Conservation (phyloP, 2,329 filamentous ascomycete species). For the Plenodomus tracheiphilus region DNA sequence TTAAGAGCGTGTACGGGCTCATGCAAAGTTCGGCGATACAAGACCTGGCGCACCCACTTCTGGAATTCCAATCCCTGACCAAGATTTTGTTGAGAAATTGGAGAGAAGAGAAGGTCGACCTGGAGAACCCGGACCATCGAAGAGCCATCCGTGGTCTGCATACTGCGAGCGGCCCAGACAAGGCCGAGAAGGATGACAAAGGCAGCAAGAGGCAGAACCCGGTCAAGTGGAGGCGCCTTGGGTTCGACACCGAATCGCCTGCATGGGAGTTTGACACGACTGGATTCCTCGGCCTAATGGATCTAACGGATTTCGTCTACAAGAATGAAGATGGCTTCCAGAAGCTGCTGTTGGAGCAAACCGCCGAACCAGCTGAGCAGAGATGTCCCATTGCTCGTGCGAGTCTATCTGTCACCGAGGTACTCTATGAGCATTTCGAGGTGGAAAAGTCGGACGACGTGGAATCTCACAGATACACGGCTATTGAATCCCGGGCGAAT, state of each 20-base stretch:
- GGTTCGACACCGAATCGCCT: conserved; percentile 89
- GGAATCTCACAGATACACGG: conserved; percentile 74
- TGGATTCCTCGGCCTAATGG: conserved; percentile 96
- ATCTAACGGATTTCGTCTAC: conserved; percentile 88
- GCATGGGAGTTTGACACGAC: conserved; percentile 81
- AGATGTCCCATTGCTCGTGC: conserved; percentile 86
- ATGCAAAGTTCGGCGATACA: conserved; percentile 95
- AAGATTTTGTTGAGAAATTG: conserved; percentile 87
- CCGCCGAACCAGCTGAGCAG: conserved; percentile 68
- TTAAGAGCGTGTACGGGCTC: conserved; percentile 83
- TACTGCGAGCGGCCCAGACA: conserved; percentile 75
- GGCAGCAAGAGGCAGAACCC: conserved; percentile 76
- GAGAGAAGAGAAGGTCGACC: conserved; percentile 80
- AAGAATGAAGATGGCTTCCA: conserved; percentile 93
- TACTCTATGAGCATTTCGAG: conserved; percentile 94
- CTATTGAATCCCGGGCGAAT: conserved; percentile 73
- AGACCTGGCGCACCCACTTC: conserved; percentile 82
- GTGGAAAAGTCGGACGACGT: conserved; percentile 82
- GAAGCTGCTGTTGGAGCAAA: conserved; percentile 88
- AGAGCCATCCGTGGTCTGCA: conserved; percentile 84
- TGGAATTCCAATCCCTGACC: conserved; percentile 91
- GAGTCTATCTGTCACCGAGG: conserved; percentile 82
- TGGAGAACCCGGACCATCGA: conserved; percentile 86
- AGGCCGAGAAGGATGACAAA: conserved; percentile 43
- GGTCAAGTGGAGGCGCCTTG: conserved; percentile 89